A percentile compares a stretch with the other conserved stretches of the same genome.
Evolutionary conservation across 2,329 filamentous ascomycete species (phyloP).

Genomic region (Cercospora zeae-maydis): DNA sequence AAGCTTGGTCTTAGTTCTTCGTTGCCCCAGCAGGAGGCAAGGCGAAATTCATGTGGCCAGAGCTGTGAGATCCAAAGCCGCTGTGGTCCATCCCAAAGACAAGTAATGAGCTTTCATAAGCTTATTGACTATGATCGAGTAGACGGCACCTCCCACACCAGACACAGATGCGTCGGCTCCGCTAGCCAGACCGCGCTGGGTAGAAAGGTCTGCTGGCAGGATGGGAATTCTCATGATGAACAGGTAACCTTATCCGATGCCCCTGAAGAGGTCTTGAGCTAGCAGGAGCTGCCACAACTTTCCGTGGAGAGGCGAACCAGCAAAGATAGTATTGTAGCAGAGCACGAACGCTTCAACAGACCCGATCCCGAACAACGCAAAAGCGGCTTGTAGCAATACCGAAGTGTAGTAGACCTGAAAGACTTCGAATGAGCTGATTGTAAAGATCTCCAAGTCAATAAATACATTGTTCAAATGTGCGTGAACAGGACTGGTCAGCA

Average conservation of each 20-base stretch:
- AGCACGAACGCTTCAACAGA: constrained; percentile 50
- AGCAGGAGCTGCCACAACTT: constrained; percentile 52
- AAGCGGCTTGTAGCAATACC: constrained; percentile 32
- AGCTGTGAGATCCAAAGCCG: constrained; percentile 49
- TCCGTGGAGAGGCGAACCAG: too few species aligned
- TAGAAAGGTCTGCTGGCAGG: constrained; percentile 61
- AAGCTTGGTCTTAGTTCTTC: neutral
- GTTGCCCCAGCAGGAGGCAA: constrained; percentile 28
- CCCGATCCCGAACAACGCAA: constrained; percentile 48
- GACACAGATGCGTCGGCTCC: constrained; percentile 56
- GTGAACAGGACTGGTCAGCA: constrained; percentile 29
- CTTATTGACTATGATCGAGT: constrained; percentile 48
- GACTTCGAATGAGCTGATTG: constrained; percentile 42
- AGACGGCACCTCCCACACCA: constrained; percentile 54
- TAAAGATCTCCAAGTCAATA: neutral
- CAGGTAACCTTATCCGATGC: constrained; percentile 47
- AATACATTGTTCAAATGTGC: too few species aligned
- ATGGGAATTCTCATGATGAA: constrained; percentile 63
- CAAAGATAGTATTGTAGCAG: constrained; percentile 47
- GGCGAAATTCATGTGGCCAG: constrained; percentile 35
- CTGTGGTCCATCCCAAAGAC: constrained; percentile 31
- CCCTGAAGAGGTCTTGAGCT: constrained; percentile 49
- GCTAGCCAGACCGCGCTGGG: constrained; percentile 53
- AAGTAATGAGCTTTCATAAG: constrained; percentile 53
- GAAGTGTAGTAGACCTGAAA: constrained; percentile 47